phyloP scores from a whole-genome alignment of 225 moss, liverwort and hornwort genomes.

The Polytrichum commune region DNA sequence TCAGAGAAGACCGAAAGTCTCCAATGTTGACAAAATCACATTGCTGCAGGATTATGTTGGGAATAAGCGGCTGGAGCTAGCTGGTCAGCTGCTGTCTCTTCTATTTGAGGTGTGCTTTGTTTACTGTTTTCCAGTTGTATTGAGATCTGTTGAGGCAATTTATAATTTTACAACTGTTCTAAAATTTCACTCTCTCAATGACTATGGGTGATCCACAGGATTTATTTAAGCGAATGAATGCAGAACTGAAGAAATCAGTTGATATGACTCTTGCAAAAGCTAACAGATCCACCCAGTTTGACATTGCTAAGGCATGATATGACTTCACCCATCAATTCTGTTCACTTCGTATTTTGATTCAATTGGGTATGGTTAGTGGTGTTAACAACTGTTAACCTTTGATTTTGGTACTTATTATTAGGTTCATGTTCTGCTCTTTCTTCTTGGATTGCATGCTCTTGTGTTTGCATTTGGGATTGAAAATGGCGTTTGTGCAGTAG shows the following conservation, averaged over 20 bases:
- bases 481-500: no score
- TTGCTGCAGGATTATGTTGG: conserved; percentile 91
- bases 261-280: conserved; percentile 81
- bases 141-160: no score
- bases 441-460: no score
- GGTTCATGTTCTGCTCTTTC: no score
- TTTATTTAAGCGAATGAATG: conserved; percentile 94
- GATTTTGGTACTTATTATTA: no score
- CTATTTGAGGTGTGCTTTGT: conserved; percentile 69
- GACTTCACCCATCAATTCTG: no score
- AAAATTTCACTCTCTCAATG: background rate
- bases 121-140: no score
- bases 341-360: background rate
- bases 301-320: conserved; percentile 73
- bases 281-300: conserved; percentile 89
- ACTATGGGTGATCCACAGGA: conserved; percentile 43
- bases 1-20: no score
- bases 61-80: conserved; percentile 97
- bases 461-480: no score
- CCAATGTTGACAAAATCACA: background rate
- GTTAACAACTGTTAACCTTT: no score
- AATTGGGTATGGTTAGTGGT: background rate
- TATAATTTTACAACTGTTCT: no score
- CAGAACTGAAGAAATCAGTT: conserved; percentile 81
- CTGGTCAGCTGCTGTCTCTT: conserved; percentile 92